A percentile compares a stretch with the other conserved stretches of the same genome.
Conservation (phyloP, 2,329 filamentous ascomycete species). For the Penicillium sp. region DNA sequence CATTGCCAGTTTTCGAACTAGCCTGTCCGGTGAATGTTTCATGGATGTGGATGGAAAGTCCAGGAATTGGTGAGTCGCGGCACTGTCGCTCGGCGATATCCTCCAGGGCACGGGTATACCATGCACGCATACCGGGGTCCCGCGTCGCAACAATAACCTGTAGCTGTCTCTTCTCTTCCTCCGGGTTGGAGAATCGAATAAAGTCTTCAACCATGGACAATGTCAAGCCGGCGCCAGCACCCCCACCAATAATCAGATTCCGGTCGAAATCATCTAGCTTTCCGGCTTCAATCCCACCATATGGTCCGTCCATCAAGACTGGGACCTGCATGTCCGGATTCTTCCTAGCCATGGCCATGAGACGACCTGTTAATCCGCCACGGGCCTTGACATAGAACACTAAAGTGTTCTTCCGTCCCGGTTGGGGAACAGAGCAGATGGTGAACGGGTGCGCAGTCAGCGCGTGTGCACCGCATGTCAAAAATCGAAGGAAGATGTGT, state of each 20-base stretch:
- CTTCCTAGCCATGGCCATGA: conserved; percentile 40
- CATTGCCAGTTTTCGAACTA: not conserved
- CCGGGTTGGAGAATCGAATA: conserved; percentile 1
- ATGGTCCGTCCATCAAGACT: conserved; percentile 56
- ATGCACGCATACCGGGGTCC: conserved; percentile 15
- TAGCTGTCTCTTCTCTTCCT: conserved; percentile 7
- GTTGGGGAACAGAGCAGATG: conserved; percentile 47
- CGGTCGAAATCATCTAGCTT: conserved; percentile 39
- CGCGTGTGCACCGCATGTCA: conserved; percentile 37
- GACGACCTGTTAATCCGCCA: conserved; percentile 47
- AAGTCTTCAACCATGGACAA: conserved; percentile 43
- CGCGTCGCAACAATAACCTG: conserved; percentile 16
- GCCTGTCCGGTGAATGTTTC: conserved; percentile 6
- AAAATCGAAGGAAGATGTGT: conserved; percentile 53
- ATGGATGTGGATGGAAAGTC: conserved; percentile 15
- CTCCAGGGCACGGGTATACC: conserved; percentile 15
- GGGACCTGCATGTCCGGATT: conserved; percentile 37
- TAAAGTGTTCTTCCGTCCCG: conserved; percentile 35
- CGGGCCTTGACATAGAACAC: conserved; percentile 52
- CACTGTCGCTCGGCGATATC: conserved; percentile 10
- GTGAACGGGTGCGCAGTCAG: conserved; percentile 53
- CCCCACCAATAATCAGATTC: conserved; percentile 50
- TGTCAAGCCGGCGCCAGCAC: conserved; percentile 53
- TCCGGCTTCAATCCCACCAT: conserved; percentile 47
- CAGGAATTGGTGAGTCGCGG: conserved; percentile 4